Evolutionary conservation across 2,329 filamentous ascomycete species (phyloP).

Genomic region (Chrysosporium keratinophilum): DNA sequence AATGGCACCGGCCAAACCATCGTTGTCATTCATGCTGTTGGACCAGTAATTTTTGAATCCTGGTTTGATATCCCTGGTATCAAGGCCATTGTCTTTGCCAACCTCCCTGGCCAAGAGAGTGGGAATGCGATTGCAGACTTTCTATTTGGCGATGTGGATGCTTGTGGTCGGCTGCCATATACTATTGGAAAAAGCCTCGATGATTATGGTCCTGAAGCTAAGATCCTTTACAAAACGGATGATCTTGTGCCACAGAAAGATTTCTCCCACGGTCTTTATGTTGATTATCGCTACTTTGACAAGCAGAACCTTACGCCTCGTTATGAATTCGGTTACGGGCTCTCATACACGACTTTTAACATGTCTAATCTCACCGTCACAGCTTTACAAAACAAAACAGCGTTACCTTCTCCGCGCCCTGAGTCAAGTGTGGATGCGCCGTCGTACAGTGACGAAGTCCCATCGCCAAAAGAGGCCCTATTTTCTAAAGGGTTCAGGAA

Average conservation of each 20-base stretch:
- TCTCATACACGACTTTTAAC: conserved; percentile 68
- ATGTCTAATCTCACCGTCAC: conserved; percentile 46
- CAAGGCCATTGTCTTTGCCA: conserved; percentile 53
- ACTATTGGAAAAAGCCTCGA: conserved; percentile 47
- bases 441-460: conserved; percentile 45
- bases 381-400: conserved; percentile 40
- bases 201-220: conserved; percentile 56
- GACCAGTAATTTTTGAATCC: conserved; percentile 51
- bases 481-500: conserved; percentile 53
- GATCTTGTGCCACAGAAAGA: conserved; percentile 66
- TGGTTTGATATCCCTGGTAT: conserved; percentile 55
- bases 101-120: conserved; percentile 50
- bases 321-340: conserved; percentile 76
- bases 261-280: conserved; percentile 71
- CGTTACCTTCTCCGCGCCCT: conserved; percentile 37
- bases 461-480: conserved; percentile 46
- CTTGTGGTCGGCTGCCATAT: conserved; percentile 51
- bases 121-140: conserved; percentile 40
- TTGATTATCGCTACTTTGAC: conserved; percentile 87
- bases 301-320: conserved; percentile 61
- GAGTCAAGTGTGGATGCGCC: conserved; percentile 40
- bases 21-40: conserved; percentile 80
- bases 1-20: conserved; percentile 56
- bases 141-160: conserved; percentile 36
- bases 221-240: conserved; percentile 60